Base-by-base conservation (phyloP, 768 basidiomycete species). In the Chalciporus pseudorubinellus region DNA sequence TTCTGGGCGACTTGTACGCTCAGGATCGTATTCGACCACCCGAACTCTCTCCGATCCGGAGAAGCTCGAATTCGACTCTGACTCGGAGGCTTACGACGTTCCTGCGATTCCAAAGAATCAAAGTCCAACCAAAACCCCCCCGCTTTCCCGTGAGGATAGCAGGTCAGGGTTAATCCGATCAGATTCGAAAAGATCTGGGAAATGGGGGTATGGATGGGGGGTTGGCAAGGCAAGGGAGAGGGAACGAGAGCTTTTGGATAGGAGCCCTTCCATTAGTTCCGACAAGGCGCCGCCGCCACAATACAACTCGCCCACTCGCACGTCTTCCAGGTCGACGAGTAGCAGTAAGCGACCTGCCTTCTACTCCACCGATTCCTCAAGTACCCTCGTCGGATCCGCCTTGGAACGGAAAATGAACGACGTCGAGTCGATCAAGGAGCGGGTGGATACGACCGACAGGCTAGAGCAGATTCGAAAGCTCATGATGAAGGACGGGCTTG, bases 131-230 rank as follows among this genome's bases (percentile, higher is more conserved):
- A 77, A 74, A 57, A 67, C 81, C 26, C 65, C 68, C 2, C 76
- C 75, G 57, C 69, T 79, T 19, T 66, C 67, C 1, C 76, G 60
- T 20, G 48, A 43, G 33, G 38, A 21, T 14, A 46, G 44, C 45
- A 70, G 82, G 39, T 38, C 74, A 2, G 81, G 76, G 59, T 78
- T 84, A 4, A 77, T 80, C 68, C 56, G 68, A 36, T 75, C 75
- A 0, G 82, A 84, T 26, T 80, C 82, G 19, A 84, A 82, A 66
- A 80, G 77, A 55, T 77, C 77, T 3, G 67, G 71, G 11, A 81
- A 73, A 62, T 84, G 79, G 77, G 86, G 85, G n/a, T 87, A 85
- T 65, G 84, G 85, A 34, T 84, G 83, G 82, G 84, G 84, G 0
- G 46, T 80, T 34, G 84, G 85, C 39, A 82, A 74, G 71, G 76